Evolutionary conservation across 441 rosid species (phyloP).

Genomic region (Syzygium malaccense): DNA sequence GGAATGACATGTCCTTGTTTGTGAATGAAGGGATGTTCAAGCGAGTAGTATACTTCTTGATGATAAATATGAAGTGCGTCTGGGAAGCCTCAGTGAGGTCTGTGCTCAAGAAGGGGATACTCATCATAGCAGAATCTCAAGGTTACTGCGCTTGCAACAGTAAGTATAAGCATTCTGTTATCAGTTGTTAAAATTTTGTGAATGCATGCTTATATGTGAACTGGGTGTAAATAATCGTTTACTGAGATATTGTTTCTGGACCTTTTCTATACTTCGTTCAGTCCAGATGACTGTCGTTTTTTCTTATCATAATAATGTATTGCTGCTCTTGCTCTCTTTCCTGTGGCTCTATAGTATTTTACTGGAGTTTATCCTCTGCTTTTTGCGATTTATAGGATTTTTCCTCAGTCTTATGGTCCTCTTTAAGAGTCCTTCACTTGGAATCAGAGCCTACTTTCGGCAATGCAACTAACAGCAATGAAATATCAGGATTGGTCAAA

Average conservation of each 20-base stretch:
- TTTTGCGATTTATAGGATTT: neutral
- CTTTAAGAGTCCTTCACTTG: neutral
- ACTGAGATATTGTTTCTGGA: neutral
- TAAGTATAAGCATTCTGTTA: neutral
- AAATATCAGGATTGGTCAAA: neutral
- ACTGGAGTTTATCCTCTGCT: neutral
- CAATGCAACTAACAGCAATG: neutral
- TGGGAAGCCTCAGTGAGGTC: slow-evolving; percentile 2
- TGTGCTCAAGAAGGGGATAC: neutral
- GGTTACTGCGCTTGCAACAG: neutral
- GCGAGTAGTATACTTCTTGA: slow-evolving; percentile 2
- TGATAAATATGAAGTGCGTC: slow-evolving; percentile 1
- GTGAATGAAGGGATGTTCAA: neutral
- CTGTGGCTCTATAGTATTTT: neutral
- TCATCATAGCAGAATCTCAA: slow-evolving; percentile 2
- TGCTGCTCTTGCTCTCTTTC: neutral
- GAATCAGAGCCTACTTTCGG: neutral
- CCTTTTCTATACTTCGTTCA: neutral
- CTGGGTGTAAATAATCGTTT: neutral
- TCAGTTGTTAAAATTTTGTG: neutral
- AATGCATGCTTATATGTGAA: neutral
- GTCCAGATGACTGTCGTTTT: neutral
- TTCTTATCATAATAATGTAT: neutral
- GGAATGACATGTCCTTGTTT: neutral
- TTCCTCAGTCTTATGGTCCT: neutral